Evolutionary conservation across 2,329 filamentous ascomycete species (phyloP), one percentile per base, ranked within the genome.

Genomic region (Ophiostoma populinum): DNA sequence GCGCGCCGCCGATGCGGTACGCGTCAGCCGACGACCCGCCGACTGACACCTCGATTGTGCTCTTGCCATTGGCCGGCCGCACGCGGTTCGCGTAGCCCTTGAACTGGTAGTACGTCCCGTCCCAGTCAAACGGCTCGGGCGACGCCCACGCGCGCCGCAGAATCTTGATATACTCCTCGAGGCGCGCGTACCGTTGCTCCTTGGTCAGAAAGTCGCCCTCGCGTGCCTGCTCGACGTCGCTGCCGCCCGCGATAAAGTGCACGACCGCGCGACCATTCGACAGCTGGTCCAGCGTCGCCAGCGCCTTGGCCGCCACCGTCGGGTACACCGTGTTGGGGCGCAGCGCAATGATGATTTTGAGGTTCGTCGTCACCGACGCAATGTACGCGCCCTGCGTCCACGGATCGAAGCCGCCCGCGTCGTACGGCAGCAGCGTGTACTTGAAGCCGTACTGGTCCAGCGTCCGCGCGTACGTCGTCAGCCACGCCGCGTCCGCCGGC

Each of bases 101-200:
- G 58, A 75, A 73, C 36, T 61, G 55, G 50, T 67, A 75, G 51
- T 70, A 67, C 42, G 65, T 61, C 33, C 67, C 61, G 2, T 71
- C 63, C 68, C 68, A 74, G 52, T 73, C 68, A 37, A 74, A 75
- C 0, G 68, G 61, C 13, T 68, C 67, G 0, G 56, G 34, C 0
- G 67, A 70, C 15, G 57, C 46, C 70, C 70, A 75, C 0, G 68
- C 68, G 0, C 67, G 63, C 15, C 63, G 59, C 3, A 74, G 57
- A 44, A 75, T 75, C 41, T 56, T 57, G 54, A 75, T 72, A 50
- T 74, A 74, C 42, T 74, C 70, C 47, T 73, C 69, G 6, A 70
- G 53, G 0, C 70, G 62, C 8, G 46, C 64, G 43, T 74, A 75
- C 7, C 70, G 62, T 46, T 72, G 53, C 8, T 65, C 60, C 45